Evolutionary conservation across 768 basidiomycete species (phyloP), one percentile per base, ranked within the genome.

Genomic region (Suillus brevipes): DNA sequence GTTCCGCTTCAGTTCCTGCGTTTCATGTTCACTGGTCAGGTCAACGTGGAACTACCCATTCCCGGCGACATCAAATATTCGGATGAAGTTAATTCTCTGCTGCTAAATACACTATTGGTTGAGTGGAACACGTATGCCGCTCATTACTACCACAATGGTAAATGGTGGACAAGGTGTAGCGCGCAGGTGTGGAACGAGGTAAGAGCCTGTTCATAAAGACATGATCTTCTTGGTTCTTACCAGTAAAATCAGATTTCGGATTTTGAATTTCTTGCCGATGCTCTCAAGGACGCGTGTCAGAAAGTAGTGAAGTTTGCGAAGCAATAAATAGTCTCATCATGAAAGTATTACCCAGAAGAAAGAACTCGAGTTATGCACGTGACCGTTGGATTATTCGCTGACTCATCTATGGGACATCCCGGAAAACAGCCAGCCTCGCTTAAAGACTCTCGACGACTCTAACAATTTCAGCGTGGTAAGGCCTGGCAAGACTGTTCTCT

Each of bases 1-100:
- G 28, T 20, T 89, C 1, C 6, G 4, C 28, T 10, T 52, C 25
- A 28, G 28, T 18, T 52, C 25, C 16, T 4, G 28, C 16, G 16
- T 18, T 18, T 28, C 5, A 49, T n/a, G 37, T 38, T 20, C 8
- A 47, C 9, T 9, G 16, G 45, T 47, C n/a, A 82, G 81, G 72
- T 78, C 37, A 82, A 80, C 31, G 81, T 84, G 59, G 75, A 71
- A 42, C 73, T 84, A 2, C 83, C 82, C 6, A 61, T 78, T 18
- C 63, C 75, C 14, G 66, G 68, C 6, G 68, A 69, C 10, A 63
- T 81, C 69, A 13, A 70, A 70, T 45, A 67, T 60, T 50, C 70
- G 55, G 52, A 43, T 1, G 66, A 70, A 28, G 28, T 74, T 34
- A 1, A 50, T n/a, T 52, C 55, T 20, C 62, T 76, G 58, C 64